These are phyloP conservation scores for Flaveria trinervia DNA, from an alignment of 129 eudicot species.

Conservation along the genomic window DNA sequence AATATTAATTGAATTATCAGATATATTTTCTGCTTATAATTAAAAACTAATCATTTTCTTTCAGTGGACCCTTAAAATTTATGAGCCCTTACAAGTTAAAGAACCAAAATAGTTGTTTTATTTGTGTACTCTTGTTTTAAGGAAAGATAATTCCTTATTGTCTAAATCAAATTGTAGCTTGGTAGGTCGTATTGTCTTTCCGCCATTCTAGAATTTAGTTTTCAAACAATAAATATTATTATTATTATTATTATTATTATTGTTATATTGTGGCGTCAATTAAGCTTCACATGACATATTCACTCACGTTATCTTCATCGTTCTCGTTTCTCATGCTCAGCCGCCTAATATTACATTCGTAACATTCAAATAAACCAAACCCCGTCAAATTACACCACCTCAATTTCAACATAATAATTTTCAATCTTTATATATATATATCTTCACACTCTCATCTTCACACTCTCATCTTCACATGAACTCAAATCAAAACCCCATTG, in stretches of 20 bases:
- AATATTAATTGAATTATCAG: no score
- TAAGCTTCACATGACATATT: slow-evolving; percentile 5
- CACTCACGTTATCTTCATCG: slow-evolving; percentile 14
- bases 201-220: neutral
- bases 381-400: neutral
- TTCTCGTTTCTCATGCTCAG: neutral
- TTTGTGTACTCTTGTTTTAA: no score
- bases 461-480: neutral
- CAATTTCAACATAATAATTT: neutral
- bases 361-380: neutral
- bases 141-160: no score
- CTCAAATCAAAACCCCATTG: neutral
- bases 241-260: neutral
- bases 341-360: neutral
- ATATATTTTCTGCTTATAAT: no score
- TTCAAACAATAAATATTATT: neutral
- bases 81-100: no score
- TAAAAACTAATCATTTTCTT: no score
- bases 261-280: neutral
- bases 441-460: neutral
- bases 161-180: neutral
- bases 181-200: neutral
- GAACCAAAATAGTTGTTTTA: no score
- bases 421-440: neutral
- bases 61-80: no score